Evolutionary conservation across 139 green algal species (phyloP), one percentile per base, ranked within the genome.

Genomic region (Astrephomene gubernaculifera): DNA sequence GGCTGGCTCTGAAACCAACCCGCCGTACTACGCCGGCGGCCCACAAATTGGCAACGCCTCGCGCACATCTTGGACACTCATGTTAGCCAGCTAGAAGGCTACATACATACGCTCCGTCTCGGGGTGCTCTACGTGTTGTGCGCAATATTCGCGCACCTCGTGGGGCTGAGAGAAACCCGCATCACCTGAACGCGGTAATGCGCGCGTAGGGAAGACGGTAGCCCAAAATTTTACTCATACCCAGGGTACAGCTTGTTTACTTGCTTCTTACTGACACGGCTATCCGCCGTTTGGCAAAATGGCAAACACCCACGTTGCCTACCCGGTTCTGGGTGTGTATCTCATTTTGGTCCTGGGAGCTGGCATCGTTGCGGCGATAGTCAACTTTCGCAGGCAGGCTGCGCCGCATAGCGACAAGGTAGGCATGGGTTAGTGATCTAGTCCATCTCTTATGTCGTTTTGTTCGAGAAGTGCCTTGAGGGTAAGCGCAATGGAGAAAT

Each of bases 311-410:
- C 71, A 29, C 38, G 83, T 85, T 25, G 38, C 31, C n/a, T 88
- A 86, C 73, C 57, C 79, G 14, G 86, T 92, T 29, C 63, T 92
- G 43, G 86, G 76, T 1, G 65, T 89, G 4, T 92, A 92, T 54
- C 29, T 92, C 2, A 14, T 89, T 7, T 22, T 85, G 9, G 33
- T 92, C 0, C 71, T 87, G 8, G 69, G 57, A 29, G 71, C 70
- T 24, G 87, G 89, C 71, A 33, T 92, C 4, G 44, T 82, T 63
- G 89, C 69, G 2, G 83, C 83, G 21, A 39, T 83, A 0, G 25
- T 81, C 45, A 89, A 79, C 31, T 82, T 82, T n/a, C 60, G 69
- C 0, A 39, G 7, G 6, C 4, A 19, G 12, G 2, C 17, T 33
- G 33, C 53, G 29, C 38, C 64, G 41, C 29, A 85, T 44, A 54